These are phyloP conservation scores for Leersia perrieri DNA, from an alignment of 176 grass and related monocot genomes.

Conservation along the genomic window DNA sequence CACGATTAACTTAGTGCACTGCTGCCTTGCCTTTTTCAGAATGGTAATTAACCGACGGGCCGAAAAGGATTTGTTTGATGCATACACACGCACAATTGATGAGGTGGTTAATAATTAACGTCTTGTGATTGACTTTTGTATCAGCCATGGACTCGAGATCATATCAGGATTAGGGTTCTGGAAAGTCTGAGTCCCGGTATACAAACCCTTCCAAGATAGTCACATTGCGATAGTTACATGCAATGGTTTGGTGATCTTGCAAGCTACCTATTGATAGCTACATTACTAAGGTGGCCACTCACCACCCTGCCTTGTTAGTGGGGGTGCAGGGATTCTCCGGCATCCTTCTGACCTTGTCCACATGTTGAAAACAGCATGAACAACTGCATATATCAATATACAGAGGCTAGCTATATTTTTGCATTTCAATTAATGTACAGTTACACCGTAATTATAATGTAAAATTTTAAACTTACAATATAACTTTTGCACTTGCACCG, in stretches of 20 bases:
- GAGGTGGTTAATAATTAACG: background rate
- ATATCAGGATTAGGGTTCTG: constrained; percentile 7
- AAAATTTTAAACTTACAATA: no score
- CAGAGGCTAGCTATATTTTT: no score
- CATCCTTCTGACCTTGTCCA: background rate
- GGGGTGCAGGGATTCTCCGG: background rate
- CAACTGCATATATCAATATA: background rate
- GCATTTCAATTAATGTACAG: no score
- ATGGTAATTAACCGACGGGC: background rate
- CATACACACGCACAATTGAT: no score
- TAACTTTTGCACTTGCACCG: no score
- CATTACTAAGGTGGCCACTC: constrained; percentile 10
- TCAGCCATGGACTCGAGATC: background rate
- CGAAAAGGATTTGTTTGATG: background rate
- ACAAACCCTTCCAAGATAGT: background rate
- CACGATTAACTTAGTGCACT: no score
- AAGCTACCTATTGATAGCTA: background rate
- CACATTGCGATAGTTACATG: constrained; percentile 26
- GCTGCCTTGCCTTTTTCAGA: background rate
- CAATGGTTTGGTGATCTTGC: background rate
- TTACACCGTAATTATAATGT: no score
- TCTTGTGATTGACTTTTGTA: constrained; percentile 10
- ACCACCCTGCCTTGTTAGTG: constrained; percentile 15
- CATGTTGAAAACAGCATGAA: background rate
- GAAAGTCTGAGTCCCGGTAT: constrained; percentile 16